These are phyloP conservation scores for Suillus placidus DNA, from an alignment of 768 basidiomycete species.

Conservation along the genomic window DNA sequence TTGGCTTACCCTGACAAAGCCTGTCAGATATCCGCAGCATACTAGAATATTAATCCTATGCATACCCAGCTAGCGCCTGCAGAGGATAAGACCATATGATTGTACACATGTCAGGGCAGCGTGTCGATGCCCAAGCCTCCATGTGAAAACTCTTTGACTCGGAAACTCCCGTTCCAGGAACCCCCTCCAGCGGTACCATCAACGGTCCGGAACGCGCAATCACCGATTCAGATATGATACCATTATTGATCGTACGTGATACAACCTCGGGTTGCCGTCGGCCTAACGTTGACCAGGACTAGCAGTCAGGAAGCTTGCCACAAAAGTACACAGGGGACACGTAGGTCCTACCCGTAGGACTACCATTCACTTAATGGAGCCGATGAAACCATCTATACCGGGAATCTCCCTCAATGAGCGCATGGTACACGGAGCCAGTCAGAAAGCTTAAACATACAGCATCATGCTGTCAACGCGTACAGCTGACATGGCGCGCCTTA, in stretches of 20 bases:
- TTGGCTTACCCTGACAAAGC: background rate
- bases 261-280: conserved; percentile 6
- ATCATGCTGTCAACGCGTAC: background rate
- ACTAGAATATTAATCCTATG: background rate
- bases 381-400: background rate
- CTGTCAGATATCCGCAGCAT: background rate
- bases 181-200: conserved; percentile 8
- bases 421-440: conserved; percentile 1
- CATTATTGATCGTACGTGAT: conserved; percentile 12
- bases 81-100: conserved; percentile 10
- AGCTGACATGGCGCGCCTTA: background rate
- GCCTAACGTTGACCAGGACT: background rate
- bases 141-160: conserved; percentile 16
- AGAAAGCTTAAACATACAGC: background rate
- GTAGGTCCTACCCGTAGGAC: background rate
- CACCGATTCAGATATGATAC: conserved; percentile 23
- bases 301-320: background rate
- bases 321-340: background rate
- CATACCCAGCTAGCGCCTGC: conserved; percentile 3
- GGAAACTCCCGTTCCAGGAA: conserved; percentile 2
- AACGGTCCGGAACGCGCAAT: conserved; percentile 23
- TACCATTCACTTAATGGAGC: background rate
- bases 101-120: conserved; percentile 14
- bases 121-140: background rate
- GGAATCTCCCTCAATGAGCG: background rate